Evolutionary conservation across 176 grass and related monocot genomes (phyloP).

Genomic region (Ensete ventricosum): DNA sequence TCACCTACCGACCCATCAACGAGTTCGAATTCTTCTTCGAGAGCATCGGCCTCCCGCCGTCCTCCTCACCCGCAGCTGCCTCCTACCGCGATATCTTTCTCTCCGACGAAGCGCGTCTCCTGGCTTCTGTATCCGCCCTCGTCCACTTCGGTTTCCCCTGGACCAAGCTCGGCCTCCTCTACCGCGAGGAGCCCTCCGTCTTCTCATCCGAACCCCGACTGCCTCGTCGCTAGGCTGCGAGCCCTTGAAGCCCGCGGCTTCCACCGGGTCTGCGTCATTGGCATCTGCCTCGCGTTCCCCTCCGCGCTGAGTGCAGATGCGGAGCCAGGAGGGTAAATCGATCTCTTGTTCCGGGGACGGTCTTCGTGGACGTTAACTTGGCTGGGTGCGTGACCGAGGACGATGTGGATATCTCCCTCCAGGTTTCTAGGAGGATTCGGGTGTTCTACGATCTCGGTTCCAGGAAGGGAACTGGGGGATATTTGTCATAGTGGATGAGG

Average conservation of each 20-base stretch:
- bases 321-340: slow-evolving; percentile 19
- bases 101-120: slow-evolving; percentile 38
- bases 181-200: neutral
- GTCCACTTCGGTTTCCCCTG: slow-evolving; percentile 64
- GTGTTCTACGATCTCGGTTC: slow-evolving; percentile 60
- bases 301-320: slow-evolving; percentile 30
- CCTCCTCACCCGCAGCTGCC: neutral
- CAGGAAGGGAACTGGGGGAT: slow-evolving; percentile 36
- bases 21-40: slow-evolving; percentile 86
- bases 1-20: slow-evolving; percentile 58
- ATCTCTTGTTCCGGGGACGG: slow-evolving; percentile 30
- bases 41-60: slow-evolving; percentile 50
- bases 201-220: slow-evolving; percentile 16
- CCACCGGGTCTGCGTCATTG: slow-evolving; percentile 42
- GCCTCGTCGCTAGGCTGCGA: slow-evolving; percentile 35
- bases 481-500: slow-evolving; percentile 49
- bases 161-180: slow-evolving; percentile 23
- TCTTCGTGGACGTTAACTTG: slow-evolving; percentile 29
- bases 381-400: slow-evolving; percentile 22
- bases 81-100: slow-evolving; percentile 37
- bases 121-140: slow-evolving; percentile 39
- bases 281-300: slow-evolving; percentile 59
- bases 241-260: slow-evolving; percentile 35
- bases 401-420: slow-evolving; percentile 52
- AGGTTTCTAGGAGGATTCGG: slow-evolving; percentile 47